Evolutionary conservation across 2,329 filamentous ascomycete species (phyloP), one percentile per base, ranked within the genome.

Genomic region (Fusarium agapanthi): DNA sequence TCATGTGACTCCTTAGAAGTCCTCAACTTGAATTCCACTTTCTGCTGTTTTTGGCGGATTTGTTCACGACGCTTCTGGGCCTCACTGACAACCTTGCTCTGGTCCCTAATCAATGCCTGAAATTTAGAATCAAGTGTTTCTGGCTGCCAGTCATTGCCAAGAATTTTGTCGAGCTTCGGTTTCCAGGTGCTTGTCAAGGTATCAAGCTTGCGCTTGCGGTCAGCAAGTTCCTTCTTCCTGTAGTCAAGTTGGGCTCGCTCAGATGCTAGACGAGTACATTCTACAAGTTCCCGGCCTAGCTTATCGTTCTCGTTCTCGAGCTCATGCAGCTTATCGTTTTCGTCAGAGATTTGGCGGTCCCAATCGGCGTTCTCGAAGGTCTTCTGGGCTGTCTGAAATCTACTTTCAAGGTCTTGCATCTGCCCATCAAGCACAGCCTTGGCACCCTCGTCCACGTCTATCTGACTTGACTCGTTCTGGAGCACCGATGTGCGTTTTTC

Each of bases 241-340:
- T 93, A 91, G 64, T 97, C 93, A 16, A 99, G 87, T 75, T 93
- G 92, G 18, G 95, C 96, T 41, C 95, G 88, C 70, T 97, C 95
- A 8, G 92, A 90, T 11, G 95, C 94, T 64, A 93, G 88, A 64
- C 91, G 91, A 6, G 93, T 97, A 65, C 92, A 94, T 76, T 97
- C 92, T 14, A 95, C 88, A 40, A 98, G 88, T 79, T 98, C 95
- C n/a, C 88, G 85, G 48, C 92, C 91, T 34, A 98, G 86, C 73
- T 87, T 90, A 40, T 93, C 90, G 66, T 88, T 91, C 76, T 92
- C 90, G 26, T 88, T 89, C 76, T 98, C 94, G 4, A 97, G 83
- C 47, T 88, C 86, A 69, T 89, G 88, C 16, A 97, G 84, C 70
- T 90, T 88, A 20, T 85, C 82, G 56, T 94, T 92, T 58, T 91